Conservation (phyloP, 2,329 filamentous ascomycete genomes). For the Onygenales sp. region DNA sequence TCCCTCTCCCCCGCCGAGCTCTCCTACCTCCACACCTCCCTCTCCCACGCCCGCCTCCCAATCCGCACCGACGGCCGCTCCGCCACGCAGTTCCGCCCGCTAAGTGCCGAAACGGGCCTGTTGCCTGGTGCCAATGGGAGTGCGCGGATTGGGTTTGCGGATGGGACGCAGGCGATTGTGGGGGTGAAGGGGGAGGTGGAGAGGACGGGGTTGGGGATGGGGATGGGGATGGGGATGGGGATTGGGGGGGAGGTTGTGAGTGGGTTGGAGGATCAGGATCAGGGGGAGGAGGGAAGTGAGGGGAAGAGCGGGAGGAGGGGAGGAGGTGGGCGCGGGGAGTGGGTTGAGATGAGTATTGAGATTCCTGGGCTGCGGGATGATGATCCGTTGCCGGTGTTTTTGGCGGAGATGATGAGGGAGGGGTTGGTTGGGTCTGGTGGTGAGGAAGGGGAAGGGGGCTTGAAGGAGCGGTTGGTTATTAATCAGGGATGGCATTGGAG, state of each 20-base stretch:
- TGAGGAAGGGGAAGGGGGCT: constrained; percentile 63
- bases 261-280: constrained; percentile 18
- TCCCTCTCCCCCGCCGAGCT: constrained; percentile 92
- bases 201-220: constrained; percentile 45
- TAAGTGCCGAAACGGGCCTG: constrained; percentile 83
- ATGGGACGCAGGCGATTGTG: constrained; percentile 92
- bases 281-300: constrained; percentile 15
- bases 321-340: constrained; percentile 47
- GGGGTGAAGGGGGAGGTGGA: constrained; percentile 94
- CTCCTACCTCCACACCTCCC: constrained; percentile 84
- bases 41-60: constrained; percentile 59
- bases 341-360: constrained; percentile 87
- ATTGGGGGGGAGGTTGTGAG: constrained; percentile 32
- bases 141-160: constrained; percentile 85
- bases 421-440: constrained; percentile 62
- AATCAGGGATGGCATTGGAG: constrained; percentile 94
- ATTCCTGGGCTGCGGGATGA: constrained; percentile 87
- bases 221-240: constrained; percentile 17
- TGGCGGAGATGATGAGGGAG: constrained; percentile 82
- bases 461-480: constrained; percentile 67
- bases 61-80: constrained; percentile 81
- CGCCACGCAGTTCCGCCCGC: constrained; percentile 77
- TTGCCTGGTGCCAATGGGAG: constrained; percentile 85
- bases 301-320: constrained; percentile 18
- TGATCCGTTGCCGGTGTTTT: constrained; percentile 77